These are phyloP conservation scores for Coelastrella sp. DNA, from an alignment of 139 green algal species.

Conservation along the genomic window DNA sequence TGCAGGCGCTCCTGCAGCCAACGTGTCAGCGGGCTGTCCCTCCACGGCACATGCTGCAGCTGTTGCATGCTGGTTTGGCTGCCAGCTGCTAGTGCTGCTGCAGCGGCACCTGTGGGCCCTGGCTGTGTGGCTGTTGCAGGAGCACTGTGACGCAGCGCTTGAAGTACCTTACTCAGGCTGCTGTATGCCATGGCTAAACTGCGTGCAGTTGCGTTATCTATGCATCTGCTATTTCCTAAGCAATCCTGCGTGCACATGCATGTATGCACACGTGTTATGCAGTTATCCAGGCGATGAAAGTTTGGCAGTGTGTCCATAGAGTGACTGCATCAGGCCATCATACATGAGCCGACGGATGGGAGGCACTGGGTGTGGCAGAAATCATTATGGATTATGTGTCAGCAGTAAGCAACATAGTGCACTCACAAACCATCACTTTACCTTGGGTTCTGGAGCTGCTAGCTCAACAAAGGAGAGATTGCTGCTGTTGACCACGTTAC, in stretches of 20 bases:
- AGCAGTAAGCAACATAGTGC: too few relatives aligned
- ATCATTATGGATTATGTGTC: too few relatives aligned
- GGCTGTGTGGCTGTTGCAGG: neutral
- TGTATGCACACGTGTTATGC: too few relatives aligned
- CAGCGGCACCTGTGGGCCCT: neutral
- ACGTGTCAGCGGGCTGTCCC: slow-evolving; percentile 57
- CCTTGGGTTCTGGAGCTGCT: slow-evolving; percentile 56
- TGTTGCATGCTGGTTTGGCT: slow-evolving; percentile 13
- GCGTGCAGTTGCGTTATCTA: slow-evolving; percentile 41
- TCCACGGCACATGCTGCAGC: slow-evolving; percentile 57
- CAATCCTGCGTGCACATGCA: slow-evolving; percentile 53
- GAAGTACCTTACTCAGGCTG: slow-evolving; percentile 52
- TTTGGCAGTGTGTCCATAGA: too few relatives aligned
- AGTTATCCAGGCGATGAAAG: too few relatives aligned
- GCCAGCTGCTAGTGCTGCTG: neutral
- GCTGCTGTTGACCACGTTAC: slow-evolving; percentile 39
- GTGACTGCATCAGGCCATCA: too few relatives aligned
- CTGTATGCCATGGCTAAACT: slow-evolving; percentile 51
- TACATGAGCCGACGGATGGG: too few relatives aligned
- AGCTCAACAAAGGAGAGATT: slow-evolving; percentile 64
- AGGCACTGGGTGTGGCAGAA: too few relatives aligned
- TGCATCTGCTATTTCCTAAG: slow-evolving; percentile 20
- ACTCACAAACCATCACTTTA: neutral
- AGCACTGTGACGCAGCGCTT: slow-evolving; percentile 36
- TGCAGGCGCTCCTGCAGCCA: slow-evolving; percentile 55